Evolutionary conservation across 306 rosid species (phyloP).

Genomic region (Begonia peltatifolia): DNA sequence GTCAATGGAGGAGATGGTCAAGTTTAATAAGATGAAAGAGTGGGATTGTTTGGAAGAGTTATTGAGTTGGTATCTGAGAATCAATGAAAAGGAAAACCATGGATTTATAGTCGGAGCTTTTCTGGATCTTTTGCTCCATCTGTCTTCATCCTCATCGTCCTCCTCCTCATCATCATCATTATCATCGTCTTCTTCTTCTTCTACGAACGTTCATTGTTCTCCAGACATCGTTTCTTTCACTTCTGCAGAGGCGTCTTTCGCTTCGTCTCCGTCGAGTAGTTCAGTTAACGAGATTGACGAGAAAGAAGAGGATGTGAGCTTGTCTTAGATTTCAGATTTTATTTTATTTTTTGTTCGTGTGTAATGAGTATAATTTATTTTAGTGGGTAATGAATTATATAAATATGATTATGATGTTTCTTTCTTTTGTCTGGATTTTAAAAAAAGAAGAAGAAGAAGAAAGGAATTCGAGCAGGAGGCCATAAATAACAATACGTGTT

Average conservation of each 20-base stretch:
- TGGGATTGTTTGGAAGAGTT: constrained; percentile 67
- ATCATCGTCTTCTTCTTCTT: too few species aligned
- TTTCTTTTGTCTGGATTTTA: too few species aligned
- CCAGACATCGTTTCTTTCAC: background rate
- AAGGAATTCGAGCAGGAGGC: too few species aligned
- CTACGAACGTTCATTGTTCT: background rate
- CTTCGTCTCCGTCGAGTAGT: background rate
- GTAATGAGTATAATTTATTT: too few species aligned
- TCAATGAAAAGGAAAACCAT: constrained; percentile 52
- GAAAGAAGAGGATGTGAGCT: background rate
- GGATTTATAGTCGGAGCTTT: constrained; percentile 61
- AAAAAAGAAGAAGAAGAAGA: too few species aligned
- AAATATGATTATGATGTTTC: too few species aligned
- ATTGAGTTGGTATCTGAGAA: constrained; percentile 52
- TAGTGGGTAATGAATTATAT: too few species aligned
- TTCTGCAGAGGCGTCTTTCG: background rate
- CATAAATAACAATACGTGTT: too few species aligned
- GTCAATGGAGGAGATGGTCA: constrained; percentile 93
- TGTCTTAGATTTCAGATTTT: too few species aligned
- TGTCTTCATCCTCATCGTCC: background rate
- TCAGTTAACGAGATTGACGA: background rate
- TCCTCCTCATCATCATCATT: too few species aligned
- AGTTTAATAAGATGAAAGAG: constrained; percentile 42
- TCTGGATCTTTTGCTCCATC: constrained; percentile 43
- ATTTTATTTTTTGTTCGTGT: too few species aligned